Conservation (phyloP, 1,139 yeast genomes). For the Suhomyces chickasaworum region DNA sequence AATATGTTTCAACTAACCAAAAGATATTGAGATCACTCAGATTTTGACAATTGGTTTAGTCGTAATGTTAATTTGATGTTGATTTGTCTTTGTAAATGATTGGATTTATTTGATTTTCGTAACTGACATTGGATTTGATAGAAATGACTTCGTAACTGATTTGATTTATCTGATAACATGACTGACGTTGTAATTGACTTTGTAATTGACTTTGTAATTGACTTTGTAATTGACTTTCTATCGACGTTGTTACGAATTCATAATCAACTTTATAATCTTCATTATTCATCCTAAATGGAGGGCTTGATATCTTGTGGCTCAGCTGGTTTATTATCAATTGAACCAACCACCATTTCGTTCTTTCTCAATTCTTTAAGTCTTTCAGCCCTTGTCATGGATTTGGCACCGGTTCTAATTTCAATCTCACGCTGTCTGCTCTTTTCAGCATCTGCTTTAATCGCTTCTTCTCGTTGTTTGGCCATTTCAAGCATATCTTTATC, state of each 20-base stretch:
- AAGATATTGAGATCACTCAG: too few species aligned
- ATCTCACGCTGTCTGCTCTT: conserved; percentile 44
- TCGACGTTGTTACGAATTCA: not conserved
- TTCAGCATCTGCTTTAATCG: conserved; percentile 57
- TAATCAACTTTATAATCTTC: not conserved
- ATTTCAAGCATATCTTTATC: conserved; percentile 56
- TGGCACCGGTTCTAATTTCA: conserved; percentile 45
- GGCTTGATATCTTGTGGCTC: conserved; percentile 8
- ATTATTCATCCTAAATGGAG: not conserved
- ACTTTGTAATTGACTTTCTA: not conserved
- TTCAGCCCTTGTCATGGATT: conserved; percentile 52
- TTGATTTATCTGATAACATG: too few species aligned
- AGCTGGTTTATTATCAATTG: conserved; percentile 46
- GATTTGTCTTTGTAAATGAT: too few species aligned
- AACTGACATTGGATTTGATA: too few species aligned
- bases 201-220: too few species aligned
- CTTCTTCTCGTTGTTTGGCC: conserved; percentile 51
- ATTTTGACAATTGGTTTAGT: too few species aligned
- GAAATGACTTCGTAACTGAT: too few species aligned
- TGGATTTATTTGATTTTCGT: too few species aligned
- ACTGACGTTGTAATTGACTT: too few species aligned
- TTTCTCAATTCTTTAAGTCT: conserved; percentile 57
- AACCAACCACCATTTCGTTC: conserved; percentile 70
- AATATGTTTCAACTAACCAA: too few species aligned
- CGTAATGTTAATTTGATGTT: too few species aligned